Percentiles rank a stretch among this genome's conserved stretches.
Conservation (phyloP, 495 filamentous ascomycete genomes). For the Elaphomyces granulatus region DNA sequence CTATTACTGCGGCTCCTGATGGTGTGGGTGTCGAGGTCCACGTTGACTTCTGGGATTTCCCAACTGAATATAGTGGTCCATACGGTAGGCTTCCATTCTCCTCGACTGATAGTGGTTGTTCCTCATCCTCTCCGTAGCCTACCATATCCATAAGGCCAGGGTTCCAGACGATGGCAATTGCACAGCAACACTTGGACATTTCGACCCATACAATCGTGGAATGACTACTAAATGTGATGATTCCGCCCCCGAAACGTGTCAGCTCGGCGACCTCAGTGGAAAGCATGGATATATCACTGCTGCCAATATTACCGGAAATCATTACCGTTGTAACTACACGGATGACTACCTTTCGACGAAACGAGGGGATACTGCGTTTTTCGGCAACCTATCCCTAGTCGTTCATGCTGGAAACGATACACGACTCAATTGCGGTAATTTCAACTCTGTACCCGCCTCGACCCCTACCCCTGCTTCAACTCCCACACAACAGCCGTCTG, state of each 20-base stretch:
- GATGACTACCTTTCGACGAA: constrained; percentile 55
- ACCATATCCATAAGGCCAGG: constrained; percentile 67
- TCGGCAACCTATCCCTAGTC: constrained; percentile 68
- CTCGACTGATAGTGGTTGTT: constrained; percentile 1
- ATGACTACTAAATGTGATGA: constrained; percentile 51
- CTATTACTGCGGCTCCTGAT: constrained; percentile 35
- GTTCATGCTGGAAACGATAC: constrained; percentile 37
- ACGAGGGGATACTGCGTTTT: constrained; percentile 45
- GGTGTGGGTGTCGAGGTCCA: constrained; percentile 50
- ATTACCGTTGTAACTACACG: constrained; percentile 36
- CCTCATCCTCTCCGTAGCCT: constrained; percentile 33
- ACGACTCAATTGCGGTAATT: constrained; percentile 22
- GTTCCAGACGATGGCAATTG: constrained; percentile 70
- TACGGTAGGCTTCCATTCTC: constrained; percentile 45
- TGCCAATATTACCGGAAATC: constrained; percentile 12
- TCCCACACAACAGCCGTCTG: too few species aligned
- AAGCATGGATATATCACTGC: constrained; percentile 57
- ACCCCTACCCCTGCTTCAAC: not conserved
- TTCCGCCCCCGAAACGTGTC: constrained; percentile 49
- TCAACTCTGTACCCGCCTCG: constrained; percentile 3
- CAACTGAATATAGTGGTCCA: constrained; percentile 42
- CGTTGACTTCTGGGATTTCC: constrained; percentile 51
- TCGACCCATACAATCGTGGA: constrained; percentile 52
- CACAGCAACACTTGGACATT: constrained; percentile 51
- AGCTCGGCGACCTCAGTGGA: constrained; percentile 72